A percentile compares a stretch with the other conserved stretches of the same genome.
phyloP scores from a whole-genome alignment of 1,284 basidiomycete species.

The Coniferiporia weirii region DNA sequence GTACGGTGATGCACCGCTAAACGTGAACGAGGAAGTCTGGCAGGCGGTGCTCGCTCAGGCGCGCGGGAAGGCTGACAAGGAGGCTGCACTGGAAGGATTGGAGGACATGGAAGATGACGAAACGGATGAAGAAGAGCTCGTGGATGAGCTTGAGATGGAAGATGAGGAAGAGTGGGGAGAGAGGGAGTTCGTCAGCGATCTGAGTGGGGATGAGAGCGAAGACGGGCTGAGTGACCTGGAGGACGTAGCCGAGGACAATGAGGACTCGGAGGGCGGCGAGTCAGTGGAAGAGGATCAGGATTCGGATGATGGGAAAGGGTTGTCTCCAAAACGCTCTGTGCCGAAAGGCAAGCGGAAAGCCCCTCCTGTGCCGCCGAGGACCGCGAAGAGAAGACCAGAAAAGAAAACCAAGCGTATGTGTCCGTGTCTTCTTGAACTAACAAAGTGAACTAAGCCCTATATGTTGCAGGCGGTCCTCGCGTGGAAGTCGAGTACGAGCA shows the following conservation, averaged over 20 bases:
- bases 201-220: conserved; percentile 62
- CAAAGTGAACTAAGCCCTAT: conserved; percentile 19
- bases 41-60: conserved; percentile 70
- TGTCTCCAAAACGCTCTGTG: conserved; percentile 26
- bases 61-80: conserved; percentile 57
- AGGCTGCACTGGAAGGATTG: conserved; percentile 39
- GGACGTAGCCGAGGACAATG: conserved; percentile 39
- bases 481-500: conserved; percentile 96
- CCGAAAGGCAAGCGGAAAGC: conserved; percentile 67
- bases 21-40: conserved; percentile 99
- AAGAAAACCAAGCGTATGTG: conserved; percentile 55
- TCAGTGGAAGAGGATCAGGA: conserved; percentile 33
- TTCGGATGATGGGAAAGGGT: conserved; percentile 26
- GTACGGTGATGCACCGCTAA: conserved; percentile 95
- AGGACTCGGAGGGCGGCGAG: conserved; percentile 32
- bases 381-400: conserved; percentile 46
- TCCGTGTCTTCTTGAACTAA: conserved; percentile 5
- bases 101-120: conserved; percentile 42
- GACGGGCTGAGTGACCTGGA: conserved; percentile 68
- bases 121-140: conserved; percentile 47
- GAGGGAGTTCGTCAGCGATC: conserved; percentile 84
- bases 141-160: conserved; percentile 46
- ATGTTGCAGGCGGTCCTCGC: conserved; percentile 57
- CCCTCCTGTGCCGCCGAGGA: conserved; percentile 33
- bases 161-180: conserved; percentile 62